A percentile compares a stretch with the other conserved stretches of the same genome.
Evolutionary conservation across 176 grass and related monocot species (phyloP).

Genomic region (Dactylis glomerata): DNA sequence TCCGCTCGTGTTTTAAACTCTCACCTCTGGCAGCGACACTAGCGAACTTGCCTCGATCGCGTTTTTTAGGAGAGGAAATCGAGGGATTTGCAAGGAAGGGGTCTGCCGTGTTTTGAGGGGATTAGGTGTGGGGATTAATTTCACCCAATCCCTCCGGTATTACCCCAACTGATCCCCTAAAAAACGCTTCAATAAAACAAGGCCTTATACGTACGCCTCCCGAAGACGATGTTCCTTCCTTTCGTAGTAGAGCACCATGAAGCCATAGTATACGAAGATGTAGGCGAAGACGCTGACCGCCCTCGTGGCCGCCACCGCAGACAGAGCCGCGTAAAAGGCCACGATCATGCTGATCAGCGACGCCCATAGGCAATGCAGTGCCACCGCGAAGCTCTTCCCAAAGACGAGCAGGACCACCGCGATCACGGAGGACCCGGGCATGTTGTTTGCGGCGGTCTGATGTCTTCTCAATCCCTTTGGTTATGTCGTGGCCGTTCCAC

Average conservation of each 20-base stretch:
- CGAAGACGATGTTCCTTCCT: too few species aligned
- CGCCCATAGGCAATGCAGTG: background rate
- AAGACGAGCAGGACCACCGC: background rate
- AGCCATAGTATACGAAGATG: background rate
- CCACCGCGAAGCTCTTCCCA: background rate
- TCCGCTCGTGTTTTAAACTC: too few species aligned
- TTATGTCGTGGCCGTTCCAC: background rate
- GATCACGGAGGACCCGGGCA: background rate
- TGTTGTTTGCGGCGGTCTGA: background rate
- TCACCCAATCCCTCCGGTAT: too few species aligned
- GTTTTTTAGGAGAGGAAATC: too few species aligned
- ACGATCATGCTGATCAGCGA: background rate
- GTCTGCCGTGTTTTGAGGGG: too few species aligned
- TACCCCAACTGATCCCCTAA: too few species aligned
- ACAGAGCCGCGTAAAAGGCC: background rate
- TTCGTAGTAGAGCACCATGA: rapidly evolving
- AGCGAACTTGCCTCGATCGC: too few species aligned
- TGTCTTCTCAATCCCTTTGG: background rate
- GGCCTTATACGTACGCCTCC: too few species aligned
- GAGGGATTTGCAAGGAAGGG: too few species aligned
- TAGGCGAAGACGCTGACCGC: background rate
- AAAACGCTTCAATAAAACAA: too few species aligned
- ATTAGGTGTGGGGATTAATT: too few species aligned
- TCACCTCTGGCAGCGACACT: too few species aligned
- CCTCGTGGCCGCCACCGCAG: background rate